These are phyloP conservation scores for Anacardium occidentale DNA, from an alignment of 345 rosid species.

Conservation along the genomic window DNA sequence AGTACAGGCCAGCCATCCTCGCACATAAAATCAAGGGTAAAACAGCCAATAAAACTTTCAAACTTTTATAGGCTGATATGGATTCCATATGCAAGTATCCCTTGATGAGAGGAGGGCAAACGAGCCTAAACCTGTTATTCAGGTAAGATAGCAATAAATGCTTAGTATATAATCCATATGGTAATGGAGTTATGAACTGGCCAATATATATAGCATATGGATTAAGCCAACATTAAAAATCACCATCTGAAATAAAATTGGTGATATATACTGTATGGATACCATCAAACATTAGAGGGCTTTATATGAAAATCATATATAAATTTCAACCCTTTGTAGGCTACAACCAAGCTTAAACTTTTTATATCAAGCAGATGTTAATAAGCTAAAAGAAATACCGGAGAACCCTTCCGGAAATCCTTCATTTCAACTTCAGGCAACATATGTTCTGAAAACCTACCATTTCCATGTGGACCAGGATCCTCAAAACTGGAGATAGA, in stretches of 20 bases:
- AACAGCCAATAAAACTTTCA: no score
- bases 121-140: background rate
- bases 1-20: no score
- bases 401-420: slow-evolving; percentile 65
- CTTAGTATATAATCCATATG: background rate
- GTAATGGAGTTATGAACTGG: background rate
- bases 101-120: no score
- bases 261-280: background rate
- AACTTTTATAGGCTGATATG: no score
- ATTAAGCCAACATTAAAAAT: background rate
- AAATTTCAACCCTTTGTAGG: background rate
- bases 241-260: background rate
- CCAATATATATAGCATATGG: background rate
- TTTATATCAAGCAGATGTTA: background rate
- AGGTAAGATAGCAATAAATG: background rate
- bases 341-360: background rate
- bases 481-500: slow-evolving; percentile 49
- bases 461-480: slow-evolving; percentile 72
- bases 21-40: no score
- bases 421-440: slow-evolving; percentile 60
- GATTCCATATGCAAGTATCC: no score
- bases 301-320: background rate
- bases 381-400: slow-evolving; percentile 36
- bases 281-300: background rate
- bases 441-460: slow-evolving; percentile 71